A percentile compares a stretch with the other conserved stretches of the same genome.
Conservation (phyloP, 805 yeast species). For the Starmera caribaea region DNA sequence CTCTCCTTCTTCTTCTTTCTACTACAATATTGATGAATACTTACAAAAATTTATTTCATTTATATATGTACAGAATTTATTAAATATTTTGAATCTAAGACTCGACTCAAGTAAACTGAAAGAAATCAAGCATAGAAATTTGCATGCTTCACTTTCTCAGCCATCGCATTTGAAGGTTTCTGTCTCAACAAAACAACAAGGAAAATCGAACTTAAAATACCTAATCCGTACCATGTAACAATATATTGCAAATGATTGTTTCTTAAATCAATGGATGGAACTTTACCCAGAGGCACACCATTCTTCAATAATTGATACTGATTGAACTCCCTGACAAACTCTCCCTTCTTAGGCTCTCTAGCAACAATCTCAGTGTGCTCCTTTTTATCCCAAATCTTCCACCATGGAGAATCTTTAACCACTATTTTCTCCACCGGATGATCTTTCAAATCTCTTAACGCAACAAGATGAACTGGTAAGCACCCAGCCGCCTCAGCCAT, state of each 20-base stretch:
- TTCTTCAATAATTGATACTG: conserved; percentile 56
- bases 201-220: conserved; percentile 62
- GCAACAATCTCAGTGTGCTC: conserved; percentile 6
- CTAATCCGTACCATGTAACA: conserved; percentile 91
- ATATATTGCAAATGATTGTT: conserved; percentile 90
- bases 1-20: too few relatives aligned
- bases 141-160: conserved; percentile 43
- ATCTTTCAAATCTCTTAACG: conserved; percentile 55
- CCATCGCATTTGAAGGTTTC: conserved; percentile 27
- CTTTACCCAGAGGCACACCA: conserved; percentile 86
- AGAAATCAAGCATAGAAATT: conserved; percentile 12
- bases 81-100: too few relatives aligned
- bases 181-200: conserved; percentile 44
- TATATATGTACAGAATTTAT: too few relatives aligned
- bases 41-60: background rate
- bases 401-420: conserved; percentile 16
- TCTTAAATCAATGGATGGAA: conserved; percentile 70
- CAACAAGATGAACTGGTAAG: conserved; percentile 70
- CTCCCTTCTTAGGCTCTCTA: conserved; percentile 1
- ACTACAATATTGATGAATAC: background rate
- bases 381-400: conserved; percentile 17
- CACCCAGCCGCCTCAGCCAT: conserved; percentile 66
- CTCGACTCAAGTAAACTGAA: too few relatives aligned
- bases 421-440: conserved; percentile 38
- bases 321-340: conserved; percentile 30